Evolutionary conservation across 2,329 filamentous ascomycete species (phyloP).

Genomic region (Cryphonectria carpinicola): DNA sequence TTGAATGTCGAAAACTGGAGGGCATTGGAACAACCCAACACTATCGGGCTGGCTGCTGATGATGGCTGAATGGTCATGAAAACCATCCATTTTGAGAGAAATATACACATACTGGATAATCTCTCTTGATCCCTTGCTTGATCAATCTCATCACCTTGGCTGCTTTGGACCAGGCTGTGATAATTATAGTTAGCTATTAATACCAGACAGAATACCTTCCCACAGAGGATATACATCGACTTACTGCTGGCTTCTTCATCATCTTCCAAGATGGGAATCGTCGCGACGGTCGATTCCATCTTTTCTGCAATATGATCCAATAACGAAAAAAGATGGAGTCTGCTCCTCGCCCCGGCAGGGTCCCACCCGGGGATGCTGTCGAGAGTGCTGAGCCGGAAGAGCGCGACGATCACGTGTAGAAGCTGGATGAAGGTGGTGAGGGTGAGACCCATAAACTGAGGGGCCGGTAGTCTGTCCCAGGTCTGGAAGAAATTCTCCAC

Average conservation of each 20-base stretch:
- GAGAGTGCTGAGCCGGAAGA: conserved; percentile 39
- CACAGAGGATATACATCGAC: not conserved
- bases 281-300: conserved; percentile 5
- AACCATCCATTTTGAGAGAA: too few relatives aligned
- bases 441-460: conserved; percentile 38
- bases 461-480: conserved; percentile 38
- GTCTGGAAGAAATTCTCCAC: conserved; percentile 40
- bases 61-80: not conserved
- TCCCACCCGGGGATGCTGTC: conserved; percentile 45
- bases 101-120: conserved; percentile 13
- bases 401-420: conserved; percentile 38
- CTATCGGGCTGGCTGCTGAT: not conserved
- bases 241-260: conserved; percentile 20
- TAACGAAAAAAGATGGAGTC: conserved; percentile 41
- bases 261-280: conserved; percentile 19
- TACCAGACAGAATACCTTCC: not conserved
- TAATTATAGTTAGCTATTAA: not conserved
- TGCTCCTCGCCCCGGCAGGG: conserved; percentile 37
- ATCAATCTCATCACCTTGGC: conserved; percentile 13
- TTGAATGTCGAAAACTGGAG: not conserved
- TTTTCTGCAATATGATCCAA: conserved; percentile 32
- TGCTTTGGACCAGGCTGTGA: conserved; percentile 10
- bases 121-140: conserved; percentile 11
- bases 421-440: conserved; percentile 42
- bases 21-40: not conserved